Evolutionary conservation across 1,284 basidiomycete genomes (phyloP).

Genomic region (Phaffia rhodozyma): DNA sequence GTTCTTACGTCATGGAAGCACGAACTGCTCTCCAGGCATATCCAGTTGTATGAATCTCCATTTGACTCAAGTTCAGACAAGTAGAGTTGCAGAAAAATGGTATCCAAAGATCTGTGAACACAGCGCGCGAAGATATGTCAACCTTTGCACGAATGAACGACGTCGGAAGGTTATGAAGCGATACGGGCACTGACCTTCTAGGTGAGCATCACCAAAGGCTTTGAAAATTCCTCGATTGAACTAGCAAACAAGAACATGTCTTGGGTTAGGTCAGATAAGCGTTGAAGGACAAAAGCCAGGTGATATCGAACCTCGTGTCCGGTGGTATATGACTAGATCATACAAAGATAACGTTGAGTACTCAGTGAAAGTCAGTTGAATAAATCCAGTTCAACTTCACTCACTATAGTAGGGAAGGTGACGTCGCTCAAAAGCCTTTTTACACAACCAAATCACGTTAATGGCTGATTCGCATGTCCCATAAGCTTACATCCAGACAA

Average conservation of each 20-base stretch:
- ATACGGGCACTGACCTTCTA: slow-evolving; percentile 45
- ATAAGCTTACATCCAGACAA: slow-evolving; percentile 45
- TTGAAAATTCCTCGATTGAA: slow-evolving; percentile 67
- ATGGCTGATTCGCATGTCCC: background rate
- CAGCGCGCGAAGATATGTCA: background rate
- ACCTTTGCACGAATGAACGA: background rate
- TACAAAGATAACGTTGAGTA: too few relatives aligned
- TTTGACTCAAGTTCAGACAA: slow-evolving; percentile 91
- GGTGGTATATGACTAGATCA: slow-evolving; percentile 11
- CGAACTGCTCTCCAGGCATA: slow-evolving; percentile 78
- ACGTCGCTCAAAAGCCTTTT: slow-evolving; percentile 37
- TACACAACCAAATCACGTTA: too few relatives aligned
- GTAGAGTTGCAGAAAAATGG: slow-evolving; percentile 98
- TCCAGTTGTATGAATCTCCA: slow-evolving; percentile 95
- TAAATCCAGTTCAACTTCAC: too few relatives aligned
- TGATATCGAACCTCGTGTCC: slow-evolving; percentile 13
- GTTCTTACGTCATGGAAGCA: slow-evolving; percentile 72
- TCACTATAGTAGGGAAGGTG: slow-evolving; percentile 80
- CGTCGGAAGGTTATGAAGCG: background rate
- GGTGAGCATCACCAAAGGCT: slow-evolving; percentile 78
- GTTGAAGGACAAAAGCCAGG: slow-evolving; percentile 19
- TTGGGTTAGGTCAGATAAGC: background rate
- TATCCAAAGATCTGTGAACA: slow-evolving; percentile 74
- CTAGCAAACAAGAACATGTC: slow-evolving; percentile 23
- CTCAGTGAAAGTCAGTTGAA: too few relatives aligned